Evolutionary conservation across 805 yeast genomes (phyloP), one percentile per base, ranked within the genome.

Genomic region (Metschnikowia corniflorae): DNA sequence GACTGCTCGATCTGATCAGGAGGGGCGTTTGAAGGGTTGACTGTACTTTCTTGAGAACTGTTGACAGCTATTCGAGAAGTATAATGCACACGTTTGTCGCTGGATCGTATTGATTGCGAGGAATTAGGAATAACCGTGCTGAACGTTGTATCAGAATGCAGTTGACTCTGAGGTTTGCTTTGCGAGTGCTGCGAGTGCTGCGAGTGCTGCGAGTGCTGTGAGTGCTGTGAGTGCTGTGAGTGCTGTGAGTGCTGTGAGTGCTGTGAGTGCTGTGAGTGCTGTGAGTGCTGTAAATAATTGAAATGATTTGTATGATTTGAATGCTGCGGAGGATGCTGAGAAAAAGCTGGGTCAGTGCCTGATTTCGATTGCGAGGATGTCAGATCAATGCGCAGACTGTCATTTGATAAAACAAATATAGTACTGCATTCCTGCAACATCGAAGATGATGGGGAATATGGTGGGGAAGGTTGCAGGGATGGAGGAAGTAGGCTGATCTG

Each of bases 51-150:
- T 30, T 27, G 40, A 37, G 40, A 37, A 25, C 40, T 37, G 17
- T 37, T 37, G 6, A 37, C 30, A 23, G 36, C 40, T n/a, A 37
- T 28, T 20, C 29, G 40, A 12, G 40, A 37, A 9, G 33, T n/a
- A 26, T 20, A 32, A 23, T 16, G 36, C 33, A 24, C 24, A n/a
- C n/a, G n/a, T 23, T 12, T 22, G 29, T 12, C 30, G 31, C 28
- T 37, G 36, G 30, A 25, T 37, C 4, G 33, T 26, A 4, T 28
- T 22, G 1, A 33, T 26, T 33, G 44, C 4, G 41, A 37, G 2
- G 44, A 36, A 17, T 40, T 37, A 6, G 41, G 41, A 27, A 40
- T 37, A 13, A 33, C 32, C 22, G 40, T 35, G 16, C 39, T 34
- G 10, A 29, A 20, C 10, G 35, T 23, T 9, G 29, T 23, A 14